Base-by-base conservation (phyloP, 177 flowering plant genomes). In the Vitis hybrid region DNA sequence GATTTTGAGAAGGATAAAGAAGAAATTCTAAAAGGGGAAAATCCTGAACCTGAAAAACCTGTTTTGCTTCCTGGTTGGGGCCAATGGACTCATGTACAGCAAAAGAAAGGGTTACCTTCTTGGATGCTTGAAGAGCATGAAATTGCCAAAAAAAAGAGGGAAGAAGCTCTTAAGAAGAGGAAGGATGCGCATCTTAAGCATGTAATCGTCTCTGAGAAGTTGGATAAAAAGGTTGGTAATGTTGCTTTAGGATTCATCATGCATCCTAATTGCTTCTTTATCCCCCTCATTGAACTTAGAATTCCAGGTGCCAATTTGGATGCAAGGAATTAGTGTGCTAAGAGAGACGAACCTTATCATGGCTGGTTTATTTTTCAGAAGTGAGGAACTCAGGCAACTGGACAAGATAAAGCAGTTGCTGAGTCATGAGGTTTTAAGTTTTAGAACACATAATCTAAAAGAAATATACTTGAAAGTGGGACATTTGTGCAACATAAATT, bases 11-110 rank as follows among this genome's bases (percentile, higher is more conserved):
- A 85, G 78, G 88, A 78, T 55, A 95, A 95, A 75, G 61, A 76
- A 70, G 91, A 81, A 56, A 67, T 87, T 51, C 67, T 95, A 80
- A 84, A 26, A 26, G 29, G 29, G 82, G 99, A 93, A 77, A 84
- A 80, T 73, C 96, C 98, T 68, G 90, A 86, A 76, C 98, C 94
- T 65, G 98, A 95, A 75, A 86, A 91, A 71, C 98, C 96, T 18
- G 65, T 74, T 69, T 63, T 86, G 56, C 80, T 93, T 68, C 99
- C 99, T 72, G 99, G 99, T 4, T 95, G 99, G 99, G 99, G 99
- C 31, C 91, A 93, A n/a, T 95, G 99, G 99, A 87, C 96, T 56
- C 56, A 80, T 69, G 64, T 88, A 51, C 97, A 91, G 77, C 73
- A 82, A 71, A 93, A 86, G 85, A 89, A 78, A 82, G 98, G 98